Conservation (phyloP, 192 early-diverging fungal species). For the Backusella circina region DNA sequence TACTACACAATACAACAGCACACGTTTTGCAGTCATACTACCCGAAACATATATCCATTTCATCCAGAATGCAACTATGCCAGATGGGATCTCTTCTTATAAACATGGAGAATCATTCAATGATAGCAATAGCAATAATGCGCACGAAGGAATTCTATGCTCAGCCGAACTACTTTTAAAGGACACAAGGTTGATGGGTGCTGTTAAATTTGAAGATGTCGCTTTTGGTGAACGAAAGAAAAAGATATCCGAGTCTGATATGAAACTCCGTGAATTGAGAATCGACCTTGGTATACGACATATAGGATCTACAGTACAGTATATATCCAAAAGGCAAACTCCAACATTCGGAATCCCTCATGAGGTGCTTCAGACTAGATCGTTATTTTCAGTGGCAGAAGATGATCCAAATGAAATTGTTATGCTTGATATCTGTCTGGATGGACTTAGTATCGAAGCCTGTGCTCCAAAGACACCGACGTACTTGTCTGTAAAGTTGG, state of each 20-base stretch:
- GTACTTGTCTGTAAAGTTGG: constrained; percentile 39
- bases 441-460: constrained; percentile 41
- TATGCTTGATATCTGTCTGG: constrained; percentile 43
- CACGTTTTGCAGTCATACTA: constrained; percentile 54
- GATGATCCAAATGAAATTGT: constrained; percentile 39
- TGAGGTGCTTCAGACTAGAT: constrained; percentile 34
- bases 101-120: constrained; percentile 46
- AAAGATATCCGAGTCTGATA: constrained; percentile 37
- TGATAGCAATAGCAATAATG: constrained; percentile 46
- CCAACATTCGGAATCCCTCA: constrained; percentile 58
- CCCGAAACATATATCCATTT: constrained; percentile 57
- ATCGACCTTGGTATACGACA: constrained; percentile 49
- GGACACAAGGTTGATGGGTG: constrained; percentile 44
- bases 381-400: constrained; percentile 25
- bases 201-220: constrained; percentile 47
- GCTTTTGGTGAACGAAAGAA: constrained; percentile 47
- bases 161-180: constrained; percentile 58
- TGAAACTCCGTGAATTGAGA: constrained; percentile 50
- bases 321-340: constrained; percentile 33
- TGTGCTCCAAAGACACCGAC: constrained; percentile 43
- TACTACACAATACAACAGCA: constrained; percentile 44
- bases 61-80: constrained; percentile 72
- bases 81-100: constrained; percentile 46
- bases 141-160: constrained; percentile 57
- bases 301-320: constrained; percentile 55